Base-by-base conservation (phyloP, 192 early-diverging fungal species). In the Spinellus fusiger region DNA sequence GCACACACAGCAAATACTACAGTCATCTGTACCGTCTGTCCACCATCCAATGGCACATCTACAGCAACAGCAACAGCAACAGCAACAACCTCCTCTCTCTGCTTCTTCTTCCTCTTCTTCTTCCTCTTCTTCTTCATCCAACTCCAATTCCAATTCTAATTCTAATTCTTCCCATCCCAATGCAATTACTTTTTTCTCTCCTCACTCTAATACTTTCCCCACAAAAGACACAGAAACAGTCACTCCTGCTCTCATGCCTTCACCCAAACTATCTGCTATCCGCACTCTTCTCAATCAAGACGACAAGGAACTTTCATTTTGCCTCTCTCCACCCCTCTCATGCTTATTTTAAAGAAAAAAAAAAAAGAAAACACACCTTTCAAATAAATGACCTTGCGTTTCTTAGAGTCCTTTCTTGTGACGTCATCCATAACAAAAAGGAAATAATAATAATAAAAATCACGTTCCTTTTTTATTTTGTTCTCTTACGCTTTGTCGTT, bases 41-140 rank as follows among this genome's bases (percentile, higher is more conserved):
- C 10, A 31, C 54, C 29, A 31, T 32, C 28, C 31, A 33, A n/a
- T 37, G 31, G 9, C 31, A 31, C 33, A n/a, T n/a, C n/a, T n/a
- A n/a, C n/a, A n/a, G n/a, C n/a, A n/a, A n/a, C n/a, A n/a, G n/a
- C n/a, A n/a, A n/a, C n/a, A n/a, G n/a, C n/a, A n/a, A n/a, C 48
- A 22, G 12, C 12, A 7, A 5, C 54, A 55, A 38, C 54, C 54
- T 34, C 33, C 59, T 35, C 34, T 61, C 22, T 61, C 59, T 13
- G 59, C 48, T 23, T 61, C 59, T 25, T 61, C 49, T 25, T 61
- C 59, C 23, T 49, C 59, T n/a, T 61, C 59, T 8, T 49, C 59
- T 15, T 27, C 59, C 25, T 61, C 59, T 25, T 61, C 59, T 7
- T 49, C 35, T 31, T 58, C 56, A 27, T 47, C 40, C 18, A 58